Base-by-base conservation (phyloP, 2,329 filamentous ascomycete species). In the Metarhizium humberi region DNA sequence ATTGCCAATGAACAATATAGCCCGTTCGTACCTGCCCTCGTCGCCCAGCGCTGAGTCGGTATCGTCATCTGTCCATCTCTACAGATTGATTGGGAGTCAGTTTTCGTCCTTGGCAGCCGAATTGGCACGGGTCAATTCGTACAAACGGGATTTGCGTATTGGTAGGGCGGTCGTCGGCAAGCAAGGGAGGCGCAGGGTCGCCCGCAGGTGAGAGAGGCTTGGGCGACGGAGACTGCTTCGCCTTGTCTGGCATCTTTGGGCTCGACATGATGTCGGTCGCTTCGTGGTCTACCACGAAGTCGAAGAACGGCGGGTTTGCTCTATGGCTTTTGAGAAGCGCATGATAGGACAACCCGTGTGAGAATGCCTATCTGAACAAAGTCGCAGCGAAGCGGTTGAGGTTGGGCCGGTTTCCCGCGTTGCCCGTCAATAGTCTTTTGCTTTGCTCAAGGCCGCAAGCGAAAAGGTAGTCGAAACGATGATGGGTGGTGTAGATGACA, bases 31-130 rank as follows among this genome's bases (percentile, higher is more conserved):
- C 36, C 49, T 51, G 45, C 0, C 45, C 7, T 48, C 45, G 25
- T 48, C 45, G 25, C 49, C 49, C 32, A 65, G 53, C 14, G 64
- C 61, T 1, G 64, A 66, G 40, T 66, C 64, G 32, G 25, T 55
- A 25, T 65, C 64, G 34, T 59, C 57, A 8, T 62, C 58, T 10
- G 61, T 52, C 45, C 45, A 48, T 30, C 45, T 48, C 45, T 48
- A 11, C 42, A 11, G 14, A 20, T 58, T 55, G 16, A 48, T 29
- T 4, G 8, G 10, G 20, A 16, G 45, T 30, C 45, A 48, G 25
- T 7, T 6, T 46, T n/a, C 10, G 8, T 36, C 38, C 13, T 40
- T 13, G 38, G 11, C 8, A 40, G 18, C 20, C 13, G 10, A 30
- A 29, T 6, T 6, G 14, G 16, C 25, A 48, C 3, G 4, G 25